Evolutionary conservation across 208 protist species (phyloP), one percentile per base, ranked within the genome.

Genomic region (Acanthamoeba castellanii): DNA sequence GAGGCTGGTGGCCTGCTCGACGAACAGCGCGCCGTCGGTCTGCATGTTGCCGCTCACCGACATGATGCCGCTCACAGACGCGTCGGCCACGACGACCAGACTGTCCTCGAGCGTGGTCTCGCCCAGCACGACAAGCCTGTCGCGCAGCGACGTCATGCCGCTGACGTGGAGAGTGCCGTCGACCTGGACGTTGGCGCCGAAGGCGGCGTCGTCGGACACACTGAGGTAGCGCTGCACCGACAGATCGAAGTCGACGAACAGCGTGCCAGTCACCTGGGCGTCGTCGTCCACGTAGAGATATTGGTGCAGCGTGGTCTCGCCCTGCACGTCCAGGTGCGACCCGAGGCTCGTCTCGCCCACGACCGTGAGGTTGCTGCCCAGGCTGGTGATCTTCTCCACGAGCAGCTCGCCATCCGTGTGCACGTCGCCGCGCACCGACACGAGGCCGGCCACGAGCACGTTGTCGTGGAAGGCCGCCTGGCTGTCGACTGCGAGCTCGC

Each of bases 311-410:
- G 3, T 90, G 59, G 59, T 61, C 20, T 22, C 55, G 30, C 50
- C 84, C 42, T 25, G 8, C 14, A 90, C 50, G 42, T 32, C 27
- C 37, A 61, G 47, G 47, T 1, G 7, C 8, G 45, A 6, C 14
- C 4, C 42, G 20, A 87, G 50, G 22, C 20, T 66, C 8, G 11
- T 66, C 47, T 64, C 81, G 47, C 42, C 47, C 25, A 61, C 52
- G 13, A 88, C 42, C 45, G 45, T 45, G 55, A 70, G 59, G 9
- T 2, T 47, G 0, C 3, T 0, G 57, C 59, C 84, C 6, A 91
- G 57, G 84, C 57, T 72, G 16, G 84, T 72, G 55, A 0, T 16
- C 84, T 91, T 64, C 59, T 91, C 57, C 22, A 91, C 59, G 57
- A 70, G 70, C 16, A 91, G 32, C 2, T 91, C 27, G 76, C 76